Evolutionary conservation across 352 stramenopile genomes (phyloP).

Genomic region (Thalassiosira ordinaria): DNA sequence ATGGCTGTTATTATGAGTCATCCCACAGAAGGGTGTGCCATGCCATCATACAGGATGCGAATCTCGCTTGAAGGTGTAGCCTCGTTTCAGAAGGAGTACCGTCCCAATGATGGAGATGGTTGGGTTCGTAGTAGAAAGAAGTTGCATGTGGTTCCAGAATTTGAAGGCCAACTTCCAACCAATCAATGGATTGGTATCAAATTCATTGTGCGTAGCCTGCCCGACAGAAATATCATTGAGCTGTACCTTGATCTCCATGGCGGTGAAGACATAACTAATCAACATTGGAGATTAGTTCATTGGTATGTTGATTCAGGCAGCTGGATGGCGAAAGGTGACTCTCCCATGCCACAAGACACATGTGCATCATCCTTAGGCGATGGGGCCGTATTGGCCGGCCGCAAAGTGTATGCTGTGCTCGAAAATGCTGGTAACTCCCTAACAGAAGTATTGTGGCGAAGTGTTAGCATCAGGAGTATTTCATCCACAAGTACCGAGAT

Average conservation of each 20-base stretch:
- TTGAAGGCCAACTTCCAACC: not conserved
- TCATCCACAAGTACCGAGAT: not conserved
- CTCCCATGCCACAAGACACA: not conserved
- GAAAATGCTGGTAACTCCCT: not conserved
- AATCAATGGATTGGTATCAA: slow-evolving; percentile 17
- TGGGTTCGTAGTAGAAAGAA: slow-evolving; percentile 8
- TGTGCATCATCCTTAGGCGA: slow-evolving; percentile 2
- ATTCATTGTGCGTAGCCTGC: not conserved
- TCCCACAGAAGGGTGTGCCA: not conserved
- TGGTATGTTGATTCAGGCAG: not conserved
- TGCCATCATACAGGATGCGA: slow-evolving; percentile 1
- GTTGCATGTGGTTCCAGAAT: not conserved
- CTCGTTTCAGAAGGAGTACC: slow-evolving; percentile 22
- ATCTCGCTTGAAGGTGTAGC: slow-evolving; percentile 3
- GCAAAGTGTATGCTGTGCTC: not conserved
- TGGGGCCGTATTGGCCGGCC: slow-evolving; percentile 1
- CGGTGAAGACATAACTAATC: not conserved
- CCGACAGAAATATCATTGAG: not conserved
- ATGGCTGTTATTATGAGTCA: slow-evolving; percentile 2
- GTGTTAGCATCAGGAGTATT: slow-evolving; percentile 4
- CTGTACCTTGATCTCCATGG: slow-evolving; percentile 9
- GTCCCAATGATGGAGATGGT: not conserved
- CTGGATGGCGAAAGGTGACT: not conserved
- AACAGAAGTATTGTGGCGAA: not conserved
- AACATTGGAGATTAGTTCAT: slow-evolving; percentile 15